phyloP scores from a whole-genome alignment of 164 flowering plant species.

The Chloranthus sessilifolius region DNA sequence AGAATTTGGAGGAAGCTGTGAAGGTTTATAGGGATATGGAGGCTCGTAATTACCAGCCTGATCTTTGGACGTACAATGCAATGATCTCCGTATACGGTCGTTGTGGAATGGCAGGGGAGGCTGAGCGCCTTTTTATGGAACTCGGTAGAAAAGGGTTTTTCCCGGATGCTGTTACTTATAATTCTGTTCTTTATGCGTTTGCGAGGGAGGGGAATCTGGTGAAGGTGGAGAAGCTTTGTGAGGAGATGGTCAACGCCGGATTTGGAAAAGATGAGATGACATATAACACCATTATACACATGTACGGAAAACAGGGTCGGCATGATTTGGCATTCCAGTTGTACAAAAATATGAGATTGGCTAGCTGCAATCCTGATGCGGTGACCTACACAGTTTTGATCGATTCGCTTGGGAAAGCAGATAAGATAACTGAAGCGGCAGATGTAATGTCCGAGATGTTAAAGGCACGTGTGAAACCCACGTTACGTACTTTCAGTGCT shows the following conservation, averaged over 20 bases:
- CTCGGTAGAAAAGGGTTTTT: conserved; percentile 59
- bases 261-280: conserved; percentile 85
- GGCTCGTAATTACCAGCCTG: conserved; percentile 59
- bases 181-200: conserved; percentile 88
- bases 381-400: conserved; percentile 87
- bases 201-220: conserved; percentile 73
- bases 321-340: conserved; percentile 62
- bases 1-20: conserved; percentile 72
- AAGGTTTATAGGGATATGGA: conserved; percentile 63
- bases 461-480: conserved; percentile 68
- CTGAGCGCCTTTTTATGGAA: conserved; percentile 64
- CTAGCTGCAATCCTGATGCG: conserved; percentile 69
- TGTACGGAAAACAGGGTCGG: conserved; percentile 90
- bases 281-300: conserved; percentile 83
- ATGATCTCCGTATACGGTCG: conserved; percentile 93
- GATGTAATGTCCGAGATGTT: conserved; percentile 83
- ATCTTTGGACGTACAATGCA: conserved; percentile 97
- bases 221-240: conserved; percentile 58
- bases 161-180: conserved; percentile 94
- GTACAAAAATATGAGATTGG: conserved; percentile 66
- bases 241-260: conserved; percentile 71
- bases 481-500: conserved; percentile 80
- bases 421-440: conserved; percentile 64
- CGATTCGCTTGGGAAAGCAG: conserved; percentile 89
- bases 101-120: conserved; percentile 59